Evolutionary conservation across 257 asterid species (phyloP), one percentile per base, ranked within the genome.

Genomic region (Dorcoceras hygrometricum): DNA sequence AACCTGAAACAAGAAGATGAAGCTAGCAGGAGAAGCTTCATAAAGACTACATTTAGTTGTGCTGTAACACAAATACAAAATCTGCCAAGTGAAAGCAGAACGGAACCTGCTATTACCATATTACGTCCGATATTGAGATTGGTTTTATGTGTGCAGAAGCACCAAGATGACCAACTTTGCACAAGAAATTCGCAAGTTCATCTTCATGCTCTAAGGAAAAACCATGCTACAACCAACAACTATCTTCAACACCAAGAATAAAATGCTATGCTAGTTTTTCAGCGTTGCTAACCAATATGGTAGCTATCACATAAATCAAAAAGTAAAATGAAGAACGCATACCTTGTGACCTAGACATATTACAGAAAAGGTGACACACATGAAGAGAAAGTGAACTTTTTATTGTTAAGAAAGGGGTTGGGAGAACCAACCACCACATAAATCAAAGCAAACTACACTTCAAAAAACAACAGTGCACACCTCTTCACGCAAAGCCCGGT

Each of bases 401-500:
- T 63, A 19, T 22, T 43, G 24, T 19, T 22, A 19, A 8, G 54
- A 46, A 26, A 31, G 50, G 39, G 53, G 4, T 36, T 54, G 20
- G 43, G 67, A 20, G 63, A 72, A 55, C 64, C 43, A n/a, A n/a
- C n/a, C n/a, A 53, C 34, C 28, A 59, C 7, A 12, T 26, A 48
- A 51, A 25, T 48, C 3, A 62, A 65, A 57, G 54, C 26, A 68
- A 12, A 65, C 18, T 29, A 23, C 23, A 28, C 11, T 10, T 14
- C 54, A 60, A 34, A 29, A n/a, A 53, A 58, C 51, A 22, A 24
- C 57, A 65, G 74, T 54, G 62, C 85, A 65, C 10, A 89, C 98
- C 98, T 91, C 96, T 77, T 91, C 96, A 66, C 95, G 93, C 28
- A 91, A 68, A 91, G 98, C 62, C 98, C 98, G 7, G 98, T 95